Evolutionary conservation across 805 yeast species (phyloP), one percentile per base, ranked within the genome.

Genomic region (Scheffersomyces stipitis): DNA sequence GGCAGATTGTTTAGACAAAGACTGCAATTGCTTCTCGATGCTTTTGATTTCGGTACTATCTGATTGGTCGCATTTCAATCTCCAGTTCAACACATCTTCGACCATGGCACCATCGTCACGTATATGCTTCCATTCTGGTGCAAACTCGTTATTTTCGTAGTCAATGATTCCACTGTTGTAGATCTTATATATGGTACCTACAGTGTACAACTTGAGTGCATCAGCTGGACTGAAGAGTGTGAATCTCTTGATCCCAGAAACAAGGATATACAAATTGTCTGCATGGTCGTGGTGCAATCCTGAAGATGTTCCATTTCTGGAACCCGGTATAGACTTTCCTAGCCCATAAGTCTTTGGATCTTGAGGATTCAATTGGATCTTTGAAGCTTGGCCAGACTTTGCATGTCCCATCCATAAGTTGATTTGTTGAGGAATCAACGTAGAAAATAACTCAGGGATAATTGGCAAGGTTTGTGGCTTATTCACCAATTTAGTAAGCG

Each of bases 261-360:
- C 52, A 1, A 84, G 75, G 4, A 83, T 66, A 52, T 84, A 84
- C 24, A 84, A 60, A 49, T 84, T 84, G 52, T 83, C 90, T 1
- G 90, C 86, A 58, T 83, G 90, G 54, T 84, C 91, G 54, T 84
- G 91, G 48, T 84, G 91, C 9, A 84, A 60, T 0, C 91, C 91
- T 1, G 89, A 81, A 0, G 88, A 81, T 1, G 80, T 66, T 2
- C 83, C 83, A 7, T 20, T 20, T 8, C 30, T 27, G 1, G 68
- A 65, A 1, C 76, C 74, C 1, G 87, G 83, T 1, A 82, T 58
- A 15, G 61, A 61, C 49, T 77, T 75, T 1, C 86, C 86, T 4
- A 80, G 54, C 1, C 76, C 75, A 13, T 61, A 52, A 31, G 34
- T 26, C 23, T 29, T 34, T 12, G 32, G 31, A 22, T 49, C 50